Evolutionary conservation across 371 early-diverging fungal species (phyloP).

Genomic region (Syncephalis plumigaleata): DNA sequence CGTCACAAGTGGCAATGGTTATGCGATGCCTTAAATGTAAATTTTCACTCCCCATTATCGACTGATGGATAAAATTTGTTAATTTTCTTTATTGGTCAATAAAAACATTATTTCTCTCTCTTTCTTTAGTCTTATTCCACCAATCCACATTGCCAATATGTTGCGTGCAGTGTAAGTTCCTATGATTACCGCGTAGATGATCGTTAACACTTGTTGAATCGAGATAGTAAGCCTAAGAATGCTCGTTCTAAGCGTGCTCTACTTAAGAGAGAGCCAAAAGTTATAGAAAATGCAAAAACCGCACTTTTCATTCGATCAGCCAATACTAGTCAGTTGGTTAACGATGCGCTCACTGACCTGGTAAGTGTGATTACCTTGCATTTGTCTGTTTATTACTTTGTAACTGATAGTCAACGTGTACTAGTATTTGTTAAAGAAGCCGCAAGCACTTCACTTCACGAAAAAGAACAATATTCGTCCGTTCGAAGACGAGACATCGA

Average conservation of each 20-base stretch:
- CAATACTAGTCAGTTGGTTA: conserved; percentile 68
- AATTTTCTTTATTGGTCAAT: too few relatives aligned
- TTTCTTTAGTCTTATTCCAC: too few relatives aligned
- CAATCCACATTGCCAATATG: not conserved
- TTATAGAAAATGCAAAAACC: conserved; percentile 79
- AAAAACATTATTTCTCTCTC: too few relatives aligned
- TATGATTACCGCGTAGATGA: too few relatives aligned
- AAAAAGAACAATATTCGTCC: conserved; percentile 93
- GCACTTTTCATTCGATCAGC: conserved; percentile 77
- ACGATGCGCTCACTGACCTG: conserved; percentile 74
- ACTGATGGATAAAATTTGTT: too few relatives aligned
- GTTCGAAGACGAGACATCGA: conserved; percentile 79
- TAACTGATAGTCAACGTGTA: too few relatives aligned
- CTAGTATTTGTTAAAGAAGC: conserved; percentile 79
- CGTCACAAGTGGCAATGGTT: too few relatives aligned
- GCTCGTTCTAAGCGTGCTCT: conserved; percentile 72
- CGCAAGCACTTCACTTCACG: conserved; percentile 69
- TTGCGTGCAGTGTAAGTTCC: too few relatives aligned
- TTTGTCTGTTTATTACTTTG: not conserved
- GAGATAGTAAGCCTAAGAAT: conserved; percentile 54
- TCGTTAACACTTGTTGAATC: too few relatives aligned
- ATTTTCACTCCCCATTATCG: too few relatives aligned
- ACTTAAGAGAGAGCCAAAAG: conserved; percentile 77
- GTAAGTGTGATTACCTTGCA: conserved; percentile 22
- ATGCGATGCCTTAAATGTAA: too few relatives aligned